These are phyloP conservation scores for Stachybotrys elegans DNA, from an alignment of 2,329 filamentous ascomycete species.

Conservation along the genomic window DNA sequence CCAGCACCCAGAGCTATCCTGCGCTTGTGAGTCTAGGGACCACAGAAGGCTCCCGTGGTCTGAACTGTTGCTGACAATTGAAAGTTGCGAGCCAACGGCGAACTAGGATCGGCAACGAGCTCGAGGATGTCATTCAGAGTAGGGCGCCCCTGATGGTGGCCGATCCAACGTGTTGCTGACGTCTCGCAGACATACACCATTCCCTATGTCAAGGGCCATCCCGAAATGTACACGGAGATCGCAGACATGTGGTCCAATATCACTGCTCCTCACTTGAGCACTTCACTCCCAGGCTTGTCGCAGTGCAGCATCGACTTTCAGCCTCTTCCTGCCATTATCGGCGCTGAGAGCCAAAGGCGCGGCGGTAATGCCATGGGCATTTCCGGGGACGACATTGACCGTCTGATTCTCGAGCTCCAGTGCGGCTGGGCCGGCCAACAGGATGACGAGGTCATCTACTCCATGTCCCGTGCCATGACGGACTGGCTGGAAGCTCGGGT, in stretches of 20 bases:
- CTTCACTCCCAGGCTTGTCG: slow-evolving; percentile 14
- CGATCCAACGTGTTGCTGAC: neutral
- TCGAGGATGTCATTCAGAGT: slow-evolving; percentile 15
- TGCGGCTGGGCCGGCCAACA: slow-evolving; percentile 14
- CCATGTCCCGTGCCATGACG: slow-evolving; percentile 10
- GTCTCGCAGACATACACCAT: slow-evolving; percentile 15
- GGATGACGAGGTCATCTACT: slow-evolving; percentile 16
- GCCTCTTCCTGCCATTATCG: slow-evolving; percentile 21
- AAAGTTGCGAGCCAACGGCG: slow-evolving; percentile 13
- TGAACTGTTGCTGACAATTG: neutral
- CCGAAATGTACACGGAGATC: slow-evolving; percentile 27
- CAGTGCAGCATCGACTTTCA: slow-evolving; percentile 25
- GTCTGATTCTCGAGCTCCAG: slow-evolving; percentile 18
- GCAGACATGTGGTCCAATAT: slow-evolving; percentile 21
- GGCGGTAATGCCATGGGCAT: slow-evolving; percentile 22
- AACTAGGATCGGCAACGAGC: slow-evolving; percentile 6
- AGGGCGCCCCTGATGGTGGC: too few relatives aligned
- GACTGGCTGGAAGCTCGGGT: slow-evolving; percentile 14
- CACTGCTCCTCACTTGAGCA: slow-evolving; percentile 17
- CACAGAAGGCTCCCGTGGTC: neutral
- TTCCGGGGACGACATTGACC: slow-evolving; percentile 12
- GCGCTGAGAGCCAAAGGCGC: slow-evolving; percentile 11
- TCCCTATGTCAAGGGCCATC: slow-evolving; percentile 14
- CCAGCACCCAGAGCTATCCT: slow-evolving; percentile 23
- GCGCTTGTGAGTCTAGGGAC: slow-evolving; percentile 17